A percentile compares a stretch with the other conserved stretches of the same genome.
phyloP scores from a whole-genome alignment of 2,329 filamentous ascomycete species.

The Zymoseptoria pseudotritici region DNA sequence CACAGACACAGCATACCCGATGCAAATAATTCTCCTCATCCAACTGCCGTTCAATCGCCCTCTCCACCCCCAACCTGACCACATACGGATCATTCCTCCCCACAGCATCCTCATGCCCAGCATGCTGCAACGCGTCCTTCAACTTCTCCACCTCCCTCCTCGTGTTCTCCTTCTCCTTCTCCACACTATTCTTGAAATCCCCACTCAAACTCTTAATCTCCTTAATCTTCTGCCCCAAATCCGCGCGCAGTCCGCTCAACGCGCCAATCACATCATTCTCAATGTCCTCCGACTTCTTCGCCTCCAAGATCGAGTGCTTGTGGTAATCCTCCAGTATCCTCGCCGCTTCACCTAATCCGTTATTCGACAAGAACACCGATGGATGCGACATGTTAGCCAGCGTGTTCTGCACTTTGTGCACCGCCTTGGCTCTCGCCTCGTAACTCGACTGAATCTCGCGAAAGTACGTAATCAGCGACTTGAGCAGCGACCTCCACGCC shows the following conservation, averaged over 20 bases:
- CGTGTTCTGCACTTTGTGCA: constrained; percentile 74
- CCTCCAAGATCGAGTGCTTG: constrained; percentile 68
- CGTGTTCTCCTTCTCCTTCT: constrained; percentile 86
- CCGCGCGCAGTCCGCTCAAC: constrained; percentile 74
- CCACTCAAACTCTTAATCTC: constrained; percentile 91
- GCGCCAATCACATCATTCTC: constrained; percentile 87
- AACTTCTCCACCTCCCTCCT: constrained; percentile 69
- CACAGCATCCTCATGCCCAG: constrained; percentile 66
- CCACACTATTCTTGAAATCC: constrained; percentile 94
- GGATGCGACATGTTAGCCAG: constrained; percentile 74
- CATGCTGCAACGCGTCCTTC: constrained; percentile 73
- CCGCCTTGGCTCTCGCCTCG: constrained; percentile 73
- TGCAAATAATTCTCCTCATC: constrained; percentile 97
- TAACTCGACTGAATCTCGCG: constrained; percentile 85
- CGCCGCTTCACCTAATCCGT: constrained; percentile 81
- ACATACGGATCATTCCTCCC: constrained; percentile 92
- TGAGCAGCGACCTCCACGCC: constrained; percentile 91
- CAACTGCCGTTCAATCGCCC: constrained; percentile 84
- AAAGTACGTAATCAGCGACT: constrained; percentile 90
- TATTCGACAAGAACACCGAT: constrained; percentile 66
- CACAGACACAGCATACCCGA: constrained; percentile 50
- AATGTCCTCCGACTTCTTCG: constrained; percentile 82
- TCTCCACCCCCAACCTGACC: constrained; percentile 75
- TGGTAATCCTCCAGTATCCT: constrained; percentile 76
- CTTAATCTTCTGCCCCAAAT: constrained; percentile 93